These are phyloP conservation scores for Claviceps maximensis DNA, from an alignment of 2,329 filamentous ascomycete genomes.

Conservation along the genomic window DNA sequence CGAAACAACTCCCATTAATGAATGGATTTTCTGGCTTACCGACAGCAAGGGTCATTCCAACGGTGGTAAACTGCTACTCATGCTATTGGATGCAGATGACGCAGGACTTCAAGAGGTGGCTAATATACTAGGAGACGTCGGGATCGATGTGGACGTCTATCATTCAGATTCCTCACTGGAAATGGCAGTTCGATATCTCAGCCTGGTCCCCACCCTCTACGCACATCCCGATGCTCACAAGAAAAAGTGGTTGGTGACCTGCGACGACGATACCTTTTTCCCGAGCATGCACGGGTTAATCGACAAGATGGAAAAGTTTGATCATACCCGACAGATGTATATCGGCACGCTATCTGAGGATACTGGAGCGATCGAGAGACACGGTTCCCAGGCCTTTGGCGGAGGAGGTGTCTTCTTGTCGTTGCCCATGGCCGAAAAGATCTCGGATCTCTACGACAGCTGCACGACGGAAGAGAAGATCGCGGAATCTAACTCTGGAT, in stretches of 20 bases:
- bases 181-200: conserved; percentile 46
- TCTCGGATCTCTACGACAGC: conserved; percentile 29
- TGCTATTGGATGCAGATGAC: conserved; percentile 39
- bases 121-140: conserved; percentile 30
- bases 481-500: conserved; percentile 40
- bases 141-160: conserved; percentile 45
- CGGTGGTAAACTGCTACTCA: conserved; percentile 40
- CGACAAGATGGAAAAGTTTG: conserved; percentile 36
- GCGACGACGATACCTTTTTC: conserved; percentile 55
- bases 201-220: conserved; percentile 40
- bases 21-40: conserved; percentile 49
- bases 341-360: conserved; percentile 51
- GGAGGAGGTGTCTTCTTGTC: conserved; percentile 52
- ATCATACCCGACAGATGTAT: conserved; percentile 40
- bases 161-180: conserved; percentile 38
- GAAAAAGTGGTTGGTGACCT: conserved; percentile 48
- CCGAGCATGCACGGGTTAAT: conserved; percentile 42
- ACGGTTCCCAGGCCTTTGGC: conserved; percentile 51
- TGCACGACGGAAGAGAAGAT: conserved; percentile 39
- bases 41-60: conserved; percentile 42
- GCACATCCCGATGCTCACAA: conserved; percentile 32
- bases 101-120: conserved; percentile 36
- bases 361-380: conserved; percentile 43
- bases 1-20: conserved; percentile 38
- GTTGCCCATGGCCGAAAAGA: conserved; percentile 31